Percentiles rank a stretch among this genome's conserved stretches.
These are phyloP conservation scores for Chrysosporium queenslandicum DNA, from an alignment of 2,329 filamentous ascomycete genomes.

Conservation along the genomic window DNA sequence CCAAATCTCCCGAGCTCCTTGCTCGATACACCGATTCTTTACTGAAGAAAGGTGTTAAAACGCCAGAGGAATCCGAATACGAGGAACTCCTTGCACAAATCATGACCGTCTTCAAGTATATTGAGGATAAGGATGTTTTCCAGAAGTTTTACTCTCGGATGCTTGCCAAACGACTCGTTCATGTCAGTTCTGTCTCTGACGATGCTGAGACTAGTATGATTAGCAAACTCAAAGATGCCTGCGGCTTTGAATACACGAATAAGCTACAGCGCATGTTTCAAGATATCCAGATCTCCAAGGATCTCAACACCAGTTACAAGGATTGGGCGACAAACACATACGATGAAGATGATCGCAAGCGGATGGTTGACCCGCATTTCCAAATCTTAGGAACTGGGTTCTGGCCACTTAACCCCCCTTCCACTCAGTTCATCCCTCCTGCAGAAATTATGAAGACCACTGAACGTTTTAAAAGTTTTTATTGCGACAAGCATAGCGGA, in stretches of 20 bases:
- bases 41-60: conserved; percentile 75
- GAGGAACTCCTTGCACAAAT: conserved; percentile 83
- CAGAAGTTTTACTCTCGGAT: conserved; percentile 99
- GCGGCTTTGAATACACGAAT: conserved; percentile 98
- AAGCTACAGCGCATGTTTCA: conserved; percentile 99
- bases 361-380: conserved; percentile 73
- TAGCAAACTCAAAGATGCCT: conserved; percentile 95
- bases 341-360: conserved; percentile 55
- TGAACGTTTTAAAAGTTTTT: conserved; percentile 81
- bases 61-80: conserved; percentile 85
- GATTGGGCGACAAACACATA: conserved; percentile 60
- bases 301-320: conserved; percentile 82
- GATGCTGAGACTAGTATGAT: conserved; percentile 99
- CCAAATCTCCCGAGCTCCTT: conserved; percentile 85
- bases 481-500: conserved; percentile 92
- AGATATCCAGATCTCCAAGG: conserved; percentile 97
- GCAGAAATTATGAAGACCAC: conserved; percentile 75
- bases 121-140: conserved; percentile 99
- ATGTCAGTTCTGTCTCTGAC: conserved; percentile 89
- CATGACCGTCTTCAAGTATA: conserved; percentile 99
- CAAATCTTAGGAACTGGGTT: conserved; percentile 92
- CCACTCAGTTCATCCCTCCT: conserved; percentile 79
- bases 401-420: conserved; percentile 84
- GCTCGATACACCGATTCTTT: conserved; percentile 93
- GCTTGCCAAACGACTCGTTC: conserved; percentile 86